phyloP scores from a whole-genome alignment of 2,329 filamentous ascomycete species.

The Aspergillus latus region DNA sequence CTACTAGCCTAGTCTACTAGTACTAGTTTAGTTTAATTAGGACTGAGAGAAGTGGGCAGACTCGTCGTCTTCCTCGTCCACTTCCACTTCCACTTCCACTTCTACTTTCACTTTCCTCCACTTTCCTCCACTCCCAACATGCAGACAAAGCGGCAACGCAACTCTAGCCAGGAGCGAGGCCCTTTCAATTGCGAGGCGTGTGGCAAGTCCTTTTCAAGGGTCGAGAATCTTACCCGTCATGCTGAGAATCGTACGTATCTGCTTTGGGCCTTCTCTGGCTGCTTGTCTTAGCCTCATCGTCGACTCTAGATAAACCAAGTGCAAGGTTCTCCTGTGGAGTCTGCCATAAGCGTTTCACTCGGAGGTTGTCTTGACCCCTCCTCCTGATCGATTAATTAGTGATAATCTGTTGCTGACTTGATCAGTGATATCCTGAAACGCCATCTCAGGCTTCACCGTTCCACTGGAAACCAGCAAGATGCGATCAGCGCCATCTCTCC shows the following conservation, averaged over 20 bases:
- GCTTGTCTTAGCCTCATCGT: neutral
- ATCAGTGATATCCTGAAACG: conserved; percentile 8
- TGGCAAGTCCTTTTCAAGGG: conserved; percentile 11
- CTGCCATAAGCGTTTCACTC: conserved; percentile 13
- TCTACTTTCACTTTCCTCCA: neutral
- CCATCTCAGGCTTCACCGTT: neutral
- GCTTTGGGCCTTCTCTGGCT: neutral
- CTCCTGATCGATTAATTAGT: neutral
- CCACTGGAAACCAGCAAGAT: neutral
- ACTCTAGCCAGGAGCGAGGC: neutral
- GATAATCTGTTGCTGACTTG: neutral
- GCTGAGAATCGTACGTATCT: conserved; percentile 11
- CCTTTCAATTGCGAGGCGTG: conserved; percentile 8
- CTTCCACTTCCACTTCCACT: neutral
- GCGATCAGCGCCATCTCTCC: too few relatives aligned
- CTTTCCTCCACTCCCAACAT: neutral
- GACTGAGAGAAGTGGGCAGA: neutral
- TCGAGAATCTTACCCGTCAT: conserved; percentile 16
- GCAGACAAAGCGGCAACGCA: neutral
- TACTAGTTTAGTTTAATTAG: too few relatives aligned
- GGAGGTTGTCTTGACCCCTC: conserved; percentile 5
- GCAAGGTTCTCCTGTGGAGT: conserved; percentile 10
- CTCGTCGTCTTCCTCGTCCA: neutral
- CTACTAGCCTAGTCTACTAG: neutral
- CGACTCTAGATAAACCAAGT: conserved; percentile 10